These are phyloP conservation scores for Eutrema heterophyllum DNA, from an alignment of 345 rosid species.

Conservation along the genomic window DNA sequence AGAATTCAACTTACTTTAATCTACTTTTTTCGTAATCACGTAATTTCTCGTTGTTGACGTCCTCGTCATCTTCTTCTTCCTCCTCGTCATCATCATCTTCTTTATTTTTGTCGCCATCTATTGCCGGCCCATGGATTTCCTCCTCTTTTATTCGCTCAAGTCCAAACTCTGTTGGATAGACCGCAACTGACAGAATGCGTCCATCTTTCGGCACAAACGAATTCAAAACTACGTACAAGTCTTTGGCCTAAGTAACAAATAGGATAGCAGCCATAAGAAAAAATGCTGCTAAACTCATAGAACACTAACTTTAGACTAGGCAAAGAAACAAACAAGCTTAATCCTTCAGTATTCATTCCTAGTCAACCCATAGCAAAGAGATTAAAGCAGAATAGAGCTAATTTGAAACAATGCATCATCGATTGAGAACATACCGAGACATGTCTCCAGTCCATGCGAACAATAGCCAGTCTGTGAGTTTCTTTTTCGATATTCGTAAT, in stretches of 20 bases:
- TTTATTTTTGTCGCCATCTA: conserved; percentile 43
- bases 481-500: conserved; percentile 55
- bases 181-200: conserved; percentile 57
- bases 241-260: conserved; percentile 55
- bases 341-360: not conserved
- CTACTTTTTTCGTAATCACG: conserved; percentile 79
- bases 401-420: not conserved
- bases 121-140: conserved; percentile 85
- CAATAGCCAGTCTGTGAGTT: conserved; percentile 75
- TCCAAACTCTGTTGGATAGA: conserved; percentile 93
- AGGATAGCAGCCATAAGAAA: not conserved
- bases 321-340: not conserved
- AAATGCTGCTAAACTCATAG: not conserved
- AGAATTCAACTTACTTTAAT: conserved; percentile 48
- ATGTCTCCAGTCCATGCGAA: conserved; percentile 91
- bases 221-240: conserved; percentile 67
- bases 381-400: not conserved
- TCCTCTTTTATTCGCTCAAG: conserved; percentile 89
- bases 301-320: not conserved
- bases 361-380: not conserved
- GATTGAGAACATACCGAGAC: conserved; percentile 55
- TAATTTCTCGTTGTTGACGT: conserved; percentile 47
- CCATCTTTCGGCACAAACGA: conserved; percentile 88
- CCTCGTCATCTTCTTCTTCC: conserved; percentile 37
- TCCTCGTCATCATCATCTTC: conserved; percentile 40